phyloP scores from a whole-genome alignment of 805 yeast genomes.

The Wickerhamiella brachini region DNA sequence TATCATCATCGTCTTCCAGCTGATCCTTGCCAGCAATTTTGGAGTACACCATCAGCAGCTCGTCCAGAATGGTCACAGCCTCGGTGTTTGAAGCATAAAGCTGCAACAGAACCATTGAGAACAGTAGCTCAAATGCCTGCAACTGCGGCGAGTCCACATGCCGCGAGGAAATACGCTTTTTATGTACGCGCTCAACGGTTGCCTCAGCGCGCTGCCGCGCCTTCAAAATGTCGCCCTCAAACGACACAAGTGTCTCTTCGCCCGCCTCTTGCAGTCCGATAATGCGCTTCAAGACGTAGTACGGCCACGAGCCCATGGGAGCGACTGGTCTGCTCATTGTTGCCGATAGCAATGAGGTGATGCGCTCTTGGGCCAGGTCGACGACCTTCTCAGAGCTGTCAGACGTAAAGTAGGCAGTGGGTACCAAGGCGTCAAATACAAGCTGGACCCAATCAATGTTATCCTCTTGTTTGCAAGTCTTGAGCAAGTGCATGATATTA shows the following conservation, averaged over 20 bases:
- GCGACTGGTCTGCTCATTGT: conserved; percentile 32
- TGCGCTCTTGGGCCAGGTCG: conserved; percentile 28
- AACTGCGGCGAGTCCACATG: conserved; percentile 31
- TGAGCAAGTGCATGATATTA: conserved; percentile 35
- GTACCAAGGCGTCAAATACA: conserved; percentile 29
- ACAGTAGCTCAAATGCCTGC: conserved; percentile 58
- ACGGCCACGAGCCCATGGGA: conserved; percentile 43
- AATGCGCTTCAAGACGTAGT: conserved; percentile 15
- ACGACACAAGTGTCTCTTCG: conserved; percentile 23
- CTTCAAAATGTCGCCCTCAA: conserved; percentile 46
- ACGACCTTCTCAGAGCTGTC: conserved; percentile 10
- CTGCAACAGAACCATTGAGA: conserved; percentile 66
- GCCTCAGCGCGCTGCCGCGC: conserved; percentile 37
- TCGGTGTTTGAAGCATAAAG: conserved; percentile 62
- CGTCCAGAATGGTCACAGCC: conserved; percentile 59
- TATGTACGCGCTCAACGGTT: conserved; percentile 33
- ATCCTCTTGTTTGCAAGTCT: conserved; percentile 14
- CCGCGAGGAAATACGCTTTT: conserved; percentile 25
- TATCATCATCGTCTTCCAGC: conserved; percentile 23
- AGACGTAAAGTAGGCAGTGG: conserved; percentile 29
- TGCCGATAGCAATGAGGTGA: conserved; percentile 54
- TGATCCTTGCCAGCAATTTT: conserved; percentile 26
- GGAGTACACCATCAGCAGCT: conserved; percentile 47
- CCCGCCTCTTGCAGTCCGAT: conserved; percentile 13
- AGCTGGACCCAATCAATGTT: conserved; percentile 23